Evolutionary conservation across 495 filamentous ascomycete species (phyloP).

Genomic region (Aspergillus asperescens): DNA sequence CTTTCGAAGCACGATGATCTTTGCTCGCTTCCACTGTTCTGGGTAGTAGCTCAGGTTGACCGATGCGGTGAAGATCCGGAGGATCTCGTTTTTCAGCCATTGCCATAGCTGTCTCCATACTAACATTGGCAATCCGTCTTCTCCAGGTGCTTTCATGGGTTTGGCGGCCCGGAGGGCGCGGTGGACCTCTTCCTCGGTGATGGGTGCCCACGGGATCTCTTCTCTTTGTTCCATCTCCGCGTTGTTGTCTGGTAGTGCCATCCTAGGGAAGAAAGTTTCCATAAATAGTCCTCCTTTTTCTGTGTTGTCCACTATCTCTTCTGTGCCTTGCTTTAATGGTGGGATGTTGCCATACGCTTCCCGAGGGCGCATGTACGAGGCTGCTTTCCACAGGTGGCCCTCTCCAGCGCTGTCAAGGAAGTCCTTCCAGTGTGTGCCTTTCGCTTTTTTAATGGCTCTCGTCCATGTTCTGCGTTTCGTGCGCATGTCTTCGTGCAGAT

Average conservation of each 20-base stretch:
- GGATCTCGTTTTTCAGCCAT: slow-evolving; percentile 15
- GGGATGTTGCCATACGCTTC: slow-evolving; percentile 19
- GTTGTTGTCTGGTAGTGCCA: not conserved
- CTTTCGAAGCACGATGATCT: slow-evolving; percentile 26
- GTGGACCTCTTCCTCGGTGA: slow-evolving; percentile 23
- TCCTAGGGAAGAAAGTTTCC: slow-evolving; percentile 25
- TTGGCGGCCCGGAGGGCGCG: slow-evolving; percentile 20
- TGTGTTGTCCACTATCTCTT: slow-evolving; percentile 18
- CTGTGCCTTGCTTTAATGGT: slow-evolving; percentile 3
- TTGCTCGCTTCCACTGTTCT: slow-evolving; percentile 12
- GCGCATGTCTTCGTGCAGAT: slow-evolving; percentile 8
- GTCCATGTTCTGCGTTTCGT: slow-evolving; percentile 16
- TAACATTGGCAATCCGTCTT: not conserved
- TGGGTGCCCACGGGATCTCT: slow-evolving; percentile 19
- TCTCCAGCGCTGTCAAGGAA: slow-evolving; percentile 21
- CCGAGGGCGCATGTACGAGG: slow-evolving; percentile 24
- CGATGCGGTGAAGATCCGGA: slow-evolving; percentile 15
- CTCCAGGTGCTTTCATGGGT: slow-evolving; percentile 20
- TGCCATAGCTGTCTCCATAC: slow-evolving; percentile 15
- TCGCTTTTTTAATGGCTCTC: slow-evolving; percentile 18
- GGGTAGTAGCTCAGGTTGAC: slow-evolving; percentile 22
- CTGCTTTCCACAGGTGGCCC: slow-evolving; percentile 22
- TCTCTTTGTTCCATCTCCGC: too few species aligned
- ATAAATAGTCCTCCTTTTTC: slow-evolving; percentile 23
- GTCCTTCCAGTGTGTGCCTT: slow-evolving; percentile 16